Percentiles rank a stretch among this genome's conserved stretches.
Evolutionary conservation across 2,329 filamentous ascomycete species (phyloP).

Genomic region (Aspergillus versicolor): DNA sequence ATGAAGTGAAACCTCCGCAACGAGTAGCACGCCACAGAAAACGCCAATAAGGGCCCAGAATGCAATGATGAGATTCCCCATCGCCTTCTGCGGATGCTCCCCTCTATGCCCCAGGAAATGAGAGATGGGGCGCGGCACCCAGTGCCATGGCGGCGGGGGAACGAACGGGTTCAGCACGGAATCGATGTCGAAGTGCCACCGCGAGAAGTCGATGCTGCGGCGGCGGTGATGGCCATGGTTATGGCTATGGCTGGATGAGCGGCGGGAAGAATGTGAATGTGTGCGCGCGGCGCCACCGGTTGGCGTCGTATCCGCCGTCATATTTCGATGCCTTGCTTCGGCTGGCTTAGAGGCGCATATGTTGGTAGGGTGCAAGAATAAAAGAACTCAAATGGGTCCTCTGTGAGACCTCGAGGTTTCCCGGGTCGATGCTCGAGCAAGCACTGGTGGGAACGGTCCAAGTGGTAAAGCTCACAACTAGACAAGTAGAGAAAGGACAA

Average conservation of each 20-base stretch:
- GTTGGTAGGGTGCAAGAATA: too few relatives aligned
- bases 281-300: background rate
- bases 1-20: conserved; percentile 57
- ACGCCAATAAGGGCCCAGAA: conserved; percentile 66
- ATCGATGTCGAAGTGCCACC: conserved; percentile 71
- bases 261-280: conserved; percentile 6
- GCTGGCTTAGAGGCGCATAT: background rate
- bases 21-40: conserved; percentile 60
- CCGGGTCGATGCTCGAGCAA: background rate
- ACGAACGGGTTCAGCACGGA: conserved; percentile 69
- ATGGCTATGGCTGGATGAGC: background rate
- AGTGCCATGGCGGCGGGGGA: conserved; percentile 63
- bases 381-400: too few relatives aligned
- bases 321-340: background rate
- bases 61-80: conserved; percentile 60
- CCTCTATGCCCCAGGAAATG: conserved; percentile 66
- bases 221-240: conserved; percentile 2
- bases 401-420: too few relatives aligned
- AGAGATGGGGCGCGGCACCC: conserved; percentile 65
- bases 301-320: background rate
- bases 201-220: conserved; percentile 20
- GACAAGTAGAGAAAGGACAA: background rate
- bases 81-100: conserved; percentile 27
- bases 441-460: background rate
- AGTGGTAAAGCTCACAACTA: background rate